A percentile compares a stretch with the other conserved stretches of the same genome.
Conservation (phyloP, 352 stramenopile species). For the Pythium rhizo-oryzae region DNA sequence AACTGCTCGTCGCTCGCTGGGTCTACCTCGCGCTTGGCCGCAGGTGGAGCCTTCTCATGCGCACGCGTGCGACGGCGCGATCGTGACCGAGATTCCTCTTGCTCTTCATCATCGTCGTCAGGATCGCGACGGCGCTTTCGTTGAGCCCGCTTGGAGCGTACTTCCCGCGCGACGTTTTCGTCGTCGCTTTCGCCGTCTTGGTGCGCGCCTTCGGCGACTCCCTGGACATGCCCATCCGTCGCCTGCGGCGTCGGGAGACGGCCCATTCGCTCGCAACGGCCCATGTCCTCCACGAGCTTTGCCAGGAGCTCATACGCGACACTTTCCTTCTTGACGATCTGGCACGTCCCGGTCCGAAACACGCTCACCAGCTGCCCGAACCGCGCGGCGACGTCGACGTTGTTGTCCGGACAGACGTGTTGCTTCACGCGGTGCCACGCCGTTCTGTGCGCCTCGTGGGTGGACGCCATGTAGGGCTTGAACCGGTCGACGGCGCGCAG, state of each 20-base stretch:
- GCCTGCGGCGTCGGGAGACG: background rate
- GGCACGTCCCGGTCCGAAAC: background rate
- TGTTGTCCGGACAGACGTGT: background rate
- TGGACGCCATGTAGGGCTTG: background rate
- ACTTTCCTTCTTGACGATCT: background rate
- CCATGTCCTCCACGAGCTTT: background rate
- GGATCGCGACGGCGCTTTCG: background rate
- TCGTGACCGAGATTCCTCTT: background rate
- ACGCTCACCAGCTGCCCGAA: background rate
- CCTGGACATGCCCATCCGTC: background rate
- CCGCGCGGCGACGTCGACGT: background rate
- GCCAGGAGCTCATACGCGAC: background rate
- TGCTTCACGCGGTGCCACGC: background rate
- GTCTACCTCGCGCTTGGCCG: background rate
- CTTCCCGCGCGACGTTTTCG: too few species aligned
- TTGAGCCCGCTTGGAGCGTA: background rate
- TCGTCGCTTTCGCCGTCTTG: background rate
- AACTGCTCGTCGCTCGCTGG: background rate
- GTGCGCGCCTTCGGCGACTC: too few species aligned
- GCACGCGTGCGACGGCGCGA: background rate
- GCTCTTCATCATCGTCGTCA: background rate
- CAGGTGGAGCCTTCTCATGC: background rate
- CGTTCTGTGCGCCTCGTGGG: background rate
- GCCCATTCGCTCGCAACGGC: background rate
- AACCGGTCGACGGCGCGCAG: background rate